Conservation (phyloP, 208 protist species). For the Balamuthia mandrillaris region DNA sequence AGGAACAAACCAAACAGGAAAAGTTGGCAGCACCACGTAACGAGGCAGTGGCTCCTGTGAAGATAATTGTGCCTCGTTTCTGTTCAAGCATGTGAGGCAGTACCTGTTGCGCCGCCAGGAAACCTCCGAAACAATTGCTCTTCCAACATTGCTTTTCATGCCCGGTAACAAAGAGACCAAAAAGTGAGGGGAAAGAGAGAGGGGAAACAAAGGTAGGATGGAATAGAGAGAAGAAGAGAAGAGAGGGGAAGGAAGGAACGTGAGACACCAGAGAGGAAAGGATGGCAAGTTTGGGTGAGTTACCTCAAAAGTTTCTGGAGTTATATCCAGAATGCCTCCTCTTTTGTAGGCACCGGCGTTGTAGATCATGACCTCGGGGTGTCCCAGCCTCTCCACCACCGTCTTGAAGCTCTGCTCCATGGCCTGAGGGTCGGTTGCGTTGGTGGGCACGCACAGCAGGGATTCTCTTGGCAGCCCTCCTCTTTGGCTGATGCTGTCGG, state of each 20-base stretch:
- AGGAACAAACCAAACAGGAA: slow-evolving; percentile 18
- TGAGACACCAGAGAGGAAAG: background rate
- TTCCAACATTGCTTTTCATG: slow-evolving; percentile 22
- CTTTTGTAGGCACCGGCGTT: slow-evolving; percentile 46
- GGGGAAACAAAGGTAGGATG: background rate
- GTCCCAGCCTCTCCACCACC: background rate
- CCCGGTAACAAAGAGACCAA: no score
- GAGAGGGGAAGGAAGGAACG: background rate
- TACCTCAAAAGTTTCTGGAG: background rate
- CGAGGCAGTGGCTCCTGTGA: slow-evolving; percentile 64
- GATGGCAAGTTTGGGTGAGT: background rate
- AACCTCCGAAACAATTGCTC: slow-evolving; percentile 17
- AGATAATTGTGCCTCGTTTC: slow-evolving; percentile 52
- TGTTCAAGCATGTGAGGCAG: slow-evolving; percentile 32
- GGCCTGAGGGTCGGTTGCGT: background rate
- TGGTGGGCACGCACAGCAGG: background rate
- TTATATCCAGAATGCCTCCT: background rate
- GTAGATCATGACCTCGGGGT: slow-evolving; percentile 40
- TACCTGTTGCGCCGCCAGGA: slow-evolving; percentile 41
- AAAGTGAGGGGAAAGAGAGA: background rate
- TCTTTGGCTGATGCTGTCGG: slow-evolving; percentile 30
- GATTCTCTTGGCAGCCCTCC: no score
- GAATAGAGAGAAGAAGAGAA: background rate
- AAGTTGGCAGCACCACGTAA: slow-evolving; percentile 47
- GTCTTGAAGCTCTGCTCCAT: slow-evolving; percentile 38